phyloP scores from a whole-genome alignment of 176 grass and related monocot species.

The Zea luxurians region DNA sequence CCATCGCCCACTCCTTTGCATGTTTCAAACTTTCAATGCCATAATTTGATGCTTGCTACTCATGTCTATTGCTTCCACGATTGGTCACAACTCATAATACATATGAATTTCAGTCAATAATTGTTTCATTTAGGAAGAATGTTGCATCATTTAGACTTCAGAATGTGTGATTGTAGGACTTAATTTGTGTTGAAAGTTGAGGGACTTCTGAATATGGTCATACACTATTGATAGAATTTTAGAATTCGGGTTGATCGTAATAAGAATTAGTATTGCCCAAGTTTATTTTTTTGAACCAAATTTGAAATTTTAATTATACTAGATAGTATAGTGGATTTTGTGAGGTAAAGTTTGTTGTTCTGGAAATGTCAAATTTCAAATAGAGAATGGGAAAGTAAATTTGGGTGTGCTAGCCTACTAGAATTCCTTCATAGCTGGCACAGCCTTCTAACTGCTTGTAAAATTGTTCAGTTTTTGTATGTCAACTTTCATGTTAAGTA shows the following conservation, averaged over 20 bases:
- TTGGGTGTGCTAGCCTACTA: not conserved
- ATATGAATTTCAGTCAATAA: not conserved
- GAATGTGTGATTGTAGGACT: slow-evolving; percentile 9
- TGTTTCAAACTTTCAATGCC: not conserved
- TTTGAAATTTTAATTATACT: not conserved
- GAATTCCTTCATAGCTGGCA: not conserved
- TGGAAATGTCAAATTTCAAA: not conserved
- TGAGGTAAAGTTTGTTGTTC: slow-evolving; percentile 18
- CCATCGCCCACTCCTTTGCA: not conserved
- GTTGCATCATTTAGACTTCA: not conserved
- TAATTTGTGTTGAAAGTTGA: slow-evolving; percentile 5
- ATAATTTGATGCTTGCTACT: not conserved
- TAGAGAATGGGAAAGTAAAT: not conserved
- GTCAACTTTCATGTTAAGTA: not conserved
- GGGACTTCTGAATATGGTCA: not conserved
- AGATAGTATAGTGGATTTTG: not conserved
- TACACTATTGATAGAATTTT: slow-evolving; percentile 6
- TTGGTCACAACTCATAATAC: not conserved
- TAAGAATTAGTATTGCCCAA: not conserved
- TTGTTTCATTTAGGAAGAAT: slow-evolving; percentile 13
- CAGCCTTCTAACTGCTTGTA: slow-evolving; percentile 12
- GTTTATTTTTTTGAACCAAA: not conserved
- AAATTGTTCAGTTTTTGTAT: slow-evolving; percentile 3
- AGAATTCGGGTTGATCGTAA: not conserved
- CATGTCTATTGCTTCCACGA: slow-evolving; percentile 8